Percentiles rank a stretch among this genome's conserved stretches.
phyloP scores from a whole-genome alignment of 345 rosid genomes.

The Ceriops decandra region DNA sequence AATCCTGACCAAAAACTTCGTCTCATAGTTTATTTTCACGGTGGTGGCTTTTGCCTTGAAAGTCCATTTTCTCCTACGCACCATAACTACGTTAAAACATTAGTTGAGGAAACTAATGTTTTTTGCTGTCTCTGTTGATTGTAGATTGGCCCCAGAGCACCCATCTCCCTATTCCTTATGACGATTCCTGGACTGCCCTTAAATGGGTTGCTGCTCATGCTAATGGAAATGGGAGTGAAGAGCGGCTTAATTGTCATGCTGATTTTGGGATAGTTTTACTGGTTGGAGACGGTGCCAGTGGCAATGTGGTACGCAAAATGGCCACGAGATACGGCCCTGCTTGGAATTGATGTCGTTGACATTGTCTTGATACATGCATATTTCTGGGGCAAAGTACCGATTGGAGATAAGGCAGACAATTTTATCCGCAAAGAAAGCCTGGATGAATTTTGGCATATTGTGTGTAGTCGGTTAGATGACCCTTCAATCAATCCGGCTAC shows the following conservation, averaged over 20 bases:
- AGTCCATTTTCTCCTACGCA: constrained; percentile 20
- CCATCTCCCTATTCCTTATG: constrained; percentile 18
- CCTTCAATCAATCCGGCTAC: constrained; percentile 14
- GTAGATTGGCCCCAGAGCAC: constrained; percentile 22
- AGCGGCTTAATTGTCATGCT: constrained; percentile 32
- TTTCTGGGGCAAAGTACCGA: constrained; percentile 20
- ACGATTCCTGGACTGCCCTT: constrained; percentile 25
- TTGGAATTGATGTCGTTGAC: constrained; percentile 3
- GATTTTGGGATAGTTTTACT: constrained; percentile 28
- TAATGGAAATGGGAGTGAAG: constrained; percentile 22
- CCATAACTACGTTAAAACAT: constrained; percentile 11
- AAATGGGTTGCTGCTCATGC: constrained; percentile 23
- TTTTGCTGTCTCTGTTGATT: constrained; percentile 23
- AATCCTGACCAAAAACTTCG: constrained; percentile 15
- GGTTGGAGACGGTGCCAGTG: constrained; percentile 44
- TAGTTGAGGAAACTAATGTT: constrained; percentile 15
- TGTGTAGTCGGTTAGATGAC: constrained; percentile 23
- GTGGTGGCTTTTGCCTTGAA: constrained; percentile 23
- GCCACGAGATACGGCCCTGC: constrained; percentile 6
- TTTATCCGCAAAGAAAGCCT: neutral
- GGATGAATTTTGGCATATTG: constrained; percentile 7
- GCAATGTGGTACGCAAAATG: constrained; percentile 32
- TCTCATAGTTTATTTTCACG: constrained; percentile 18
- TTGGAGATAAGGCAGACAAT: constrained; percentile 11
- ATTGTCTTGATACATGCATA: constrained; percentile 21